Conservation (phyloP, 1,139 yeast species). For the Candida tunisiensis region DNA sequence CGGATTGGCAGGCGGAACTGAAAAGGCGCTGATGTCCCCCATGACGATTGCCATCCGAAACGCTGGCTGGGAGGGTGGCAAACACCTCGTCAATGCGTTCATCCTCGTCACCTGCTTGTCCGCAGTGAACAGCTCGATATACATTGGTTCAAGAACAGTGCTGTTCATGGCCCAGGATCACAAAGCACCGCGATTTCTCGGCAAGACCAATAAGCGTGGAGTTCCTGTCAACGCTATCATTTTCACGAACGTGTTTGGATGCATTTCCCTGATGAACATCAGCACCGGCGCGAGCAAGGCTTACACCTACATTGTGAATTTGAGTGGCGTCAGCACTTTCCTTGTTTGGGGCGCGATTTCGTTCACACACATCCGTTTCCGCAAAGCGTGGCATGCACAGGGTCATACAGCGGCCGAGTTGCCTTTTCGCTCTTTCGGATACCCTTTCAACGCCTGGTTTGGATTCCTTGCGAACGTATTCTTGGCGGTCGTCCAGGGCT, state of each 20-base stretch:
- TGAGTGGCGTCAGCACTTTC: slow-evolving; percentile 44
- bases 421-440: slow-evolving; percentile 36
- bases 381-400: slow-evolving; percentile 31
- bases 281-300: slow-evolving; percentile 50
- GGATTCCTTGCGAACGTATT: slow-evolving; percentile 36
- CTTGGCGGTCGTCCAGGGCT: slow-evolving; percentile 49
- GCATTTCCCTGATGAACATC: slow-evolving; percentile 48
- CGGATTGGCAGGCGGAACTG: slow-evolving; percentile 17
- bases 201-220: slow-evolving; percentile 39
- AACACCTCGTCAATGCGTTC: slow-evolving; percentile 60
- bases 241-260: slow-evolving; percentile 25
- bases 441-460: slow-evolving; percentile 34
- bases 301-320: slow-evolving; percentile 70
- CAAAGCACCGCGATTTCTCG: slow-evolving; percentile 42
- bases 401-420: slow-evolving; percentile 31
- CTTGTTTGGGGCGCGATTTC: slow-evolving; percentile 35
- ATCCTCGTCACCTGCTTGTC: slow-evolving; percentile 52
- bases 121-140: slow-evolving; percentile 63
- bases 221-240: slow-evolving; percentile 39
- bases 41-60: slow-evolving; percentile 56
- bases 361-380: slow-evolving; percentile 32
- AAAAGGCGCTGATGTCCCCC: slow-evolving; percentile 45
- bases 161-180: slow-evolving; percentile 43
- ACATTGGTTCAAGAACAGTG: slow-evolving; percentile 41
- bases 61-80: slow-evolving; percentile 55